phyloP scores from a whole-genome alignment of 1,139 yeast species.

The Sugiyamaella xylanicola region DNA sequence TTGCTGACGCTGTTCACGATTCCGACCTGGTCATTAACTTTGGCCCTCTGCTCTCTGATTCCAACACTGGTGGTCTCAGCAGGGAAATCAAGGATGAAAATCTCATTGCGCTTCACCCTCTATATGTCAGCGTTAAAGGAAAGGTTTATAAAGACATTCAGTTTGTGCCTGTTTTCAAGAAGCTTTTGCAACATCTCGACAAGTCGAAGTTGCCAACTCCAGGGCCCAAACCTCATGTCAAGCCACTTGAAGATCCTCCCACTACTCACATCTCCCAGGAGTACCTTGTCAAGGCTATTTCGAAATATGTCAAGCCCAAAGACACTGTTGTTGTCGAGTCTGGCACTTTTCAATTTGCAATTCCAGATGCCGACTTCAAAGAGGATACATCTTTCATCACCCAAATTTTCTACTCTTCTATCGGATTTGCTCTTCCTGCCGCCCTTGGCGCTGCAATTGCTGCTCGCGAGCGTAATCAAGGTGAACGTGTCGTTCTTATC shows the following conservation, averaged over 20 bases:
- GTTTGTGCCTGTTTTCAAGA: constrained; percentile 52
- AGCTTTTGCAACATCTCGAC: constrained; percentile 44
- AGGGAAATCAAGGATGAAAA: constrained; percentile 43
- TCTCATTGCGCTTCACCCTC: constrained; percentile 47
- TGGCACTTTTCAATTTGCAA: constrained; percentile 73
- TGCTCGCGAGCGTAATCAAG: constrained; percentile 49
- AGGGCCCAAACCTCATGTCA: constrained; percentile 29
- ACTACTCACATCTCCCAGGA: constrained; percentile 44
- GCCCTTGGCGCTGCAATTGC: constrained; percentile 79
- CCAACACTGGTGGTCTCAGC: constrained; percentile 49
- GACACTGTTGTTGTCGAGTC: constrained; percentile 76
- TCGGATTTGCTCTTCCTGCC: constrained; percentile 86
- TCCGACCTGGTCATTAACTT: constrained; percentile 45
- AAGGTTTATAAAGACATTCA: constrained; percentile 45
- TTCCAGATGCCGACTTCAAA: constrained; percentile 65
- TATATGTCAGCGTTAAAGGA: constrained; percentile 51
- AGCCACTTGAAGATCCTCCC: constrained; percentile 27
- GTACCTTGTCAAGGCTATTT: constrained; percentile 37
- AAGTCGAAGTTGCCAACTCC: constrained; percentile 38
- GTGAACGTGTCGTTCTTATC: constrained; percentile 63
- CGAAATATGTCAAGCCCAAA: constrained; percentile 51
- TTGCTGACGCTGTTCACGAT: constrained; percentile 42
- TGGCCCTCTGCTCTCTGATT: constrained; percentile 48
- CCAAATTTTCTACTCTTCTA: constrained; percentile 77
- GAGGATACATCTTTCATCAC: constrained; percentile 53